Evolutionary conservation across 2,329 filamentous ascomycete genomes (phyloP).

Genomic region (Pseudophaeomoniella oleicola): DNA sequence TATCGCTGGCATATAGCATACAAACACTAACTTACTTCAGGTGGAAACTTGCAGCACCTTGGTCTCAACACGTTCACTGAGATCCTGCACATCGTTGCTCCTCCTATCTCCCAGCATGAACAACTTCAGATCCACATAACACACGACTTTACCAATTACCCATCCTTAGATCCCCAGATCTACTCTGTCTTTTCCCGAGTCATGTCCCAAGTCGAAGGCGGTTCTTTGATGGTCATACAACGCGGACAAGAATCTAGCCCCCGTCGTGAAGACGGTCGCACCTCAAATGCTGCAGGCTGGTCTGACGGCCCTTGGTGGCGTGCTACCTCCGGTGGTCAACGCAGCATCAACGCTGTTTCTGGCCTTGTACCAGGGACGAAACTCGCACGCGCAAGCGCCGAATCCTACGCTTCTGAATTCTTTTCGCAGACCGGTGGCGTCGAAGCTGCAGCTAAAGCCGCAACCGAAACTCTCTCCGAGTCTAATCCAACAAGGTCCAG

Average conservation of each 20-base stretch:
- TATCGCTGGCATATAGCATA: background rate
- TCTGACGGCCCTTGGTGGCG: conserved; percentile 96
- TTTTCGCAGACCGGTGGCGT: conserved; percentile 65
- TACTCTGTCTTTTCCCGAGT: conserved; percentile 85
- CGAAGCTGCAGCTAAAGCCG: conserved; percentile 63
- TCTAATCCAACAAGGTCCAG: conserved; percentile 81
- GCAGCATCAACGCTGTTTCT: conserved; percentile 65
- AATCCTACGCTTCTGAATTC: conserved; percentile 75
- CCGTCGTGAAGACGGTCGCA: conserved; percentile 47
- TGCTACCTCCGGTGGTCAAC: conserved; percentile 36
- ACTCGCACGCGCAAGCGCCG: conserved; percentile 75
- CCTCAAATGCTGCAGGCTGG: conserved; percentile 52
- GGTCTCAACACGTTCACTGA: conserved; percentile 91
- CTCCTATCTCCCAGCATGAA: conserved; percentile 92
- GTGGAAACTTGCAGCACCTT: conserved; percentile 71
- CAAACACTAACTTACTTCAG: conserved; percentile 29
- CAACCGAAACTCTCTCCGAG: conserved; percentile 65
- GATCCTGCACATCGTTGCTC: conserved; percentile 86
- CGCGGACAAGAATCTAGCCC: conserved; percentile 73
- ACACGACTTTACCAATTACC: conserved; percentile 88
- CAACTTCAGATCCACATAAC: conserved; percentile 94
- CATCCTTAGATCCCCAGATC: conserved; percentile 82
- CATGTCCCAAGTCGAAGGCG: conserved; percentile 98
- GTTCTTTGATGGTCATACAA: conserved; percentile 86
- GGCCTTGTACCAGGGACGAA: conserved; percentile 81